These are phyloP conservation scores for Citrus inodora DNA, from an alignment of 345 rosid genomes.

Conservation along the genomic window DNA sequence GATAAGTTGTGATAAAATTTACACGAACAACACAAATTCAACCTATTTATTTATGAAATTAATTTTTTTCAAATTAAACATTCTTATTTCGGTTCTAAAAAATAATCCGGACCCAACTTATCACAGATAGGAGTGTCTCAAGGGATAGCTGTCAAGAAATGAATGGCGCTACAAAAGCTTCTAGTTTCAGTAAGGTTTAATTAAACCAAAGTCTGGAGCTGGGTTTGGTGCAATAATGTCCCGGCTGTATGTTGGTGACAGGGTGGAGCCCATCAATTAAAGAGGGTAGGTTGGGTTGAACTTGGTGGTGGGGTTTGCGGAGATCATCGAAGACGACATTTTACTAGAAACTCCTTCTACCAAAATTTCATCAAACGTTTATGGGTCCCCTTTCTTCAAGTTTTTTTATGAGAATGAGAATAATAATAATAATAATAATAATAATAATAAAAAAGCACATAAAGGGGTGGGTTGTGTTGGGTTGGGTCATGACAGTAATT, in stretches of 20 bases:
- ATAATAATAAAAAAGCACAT: too few species aligned
- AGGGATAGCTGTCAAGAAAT: neutral
- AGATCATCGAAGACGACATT: neutral
- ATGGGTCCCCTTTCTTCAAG: too few species aligned
- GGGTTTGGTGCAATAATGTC: neutral
- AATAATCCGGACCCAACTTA: too few species aligned
- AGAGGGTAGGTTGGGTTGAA: neutral
- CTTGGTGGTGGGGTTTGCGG: too few species aligned
- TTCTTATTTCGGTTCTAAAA: too few species aligned
- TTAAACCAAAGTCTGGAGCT: neutral
- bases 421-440: too few species aligned
- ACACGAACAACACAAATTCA: rapidly evolving
- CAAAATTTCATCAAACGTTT: neutral
- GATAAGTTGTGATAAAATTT: too few species aligned
- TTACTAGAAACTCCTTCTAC: neutral
- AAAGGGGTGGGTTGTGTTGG: neutral
- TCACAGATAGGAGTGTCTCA: too few species aligned
- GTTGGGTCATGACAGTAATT: neutral
- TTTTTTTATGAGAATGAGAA: too few species aligned
- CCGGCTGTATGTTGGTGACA: neutral
- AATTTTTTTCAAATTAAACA: too few species aligned
- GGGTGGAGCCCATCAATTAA: conserved; percentile 3
- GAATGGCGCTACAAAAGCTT: neutral
- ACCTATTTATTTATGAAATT: too few species aligned
- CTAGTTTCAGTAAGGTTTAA: neutral